Evolutionary conservation across 345 rosid species (phyloP).

Genomic region (Eucalyptus cloeziana): DNA sequence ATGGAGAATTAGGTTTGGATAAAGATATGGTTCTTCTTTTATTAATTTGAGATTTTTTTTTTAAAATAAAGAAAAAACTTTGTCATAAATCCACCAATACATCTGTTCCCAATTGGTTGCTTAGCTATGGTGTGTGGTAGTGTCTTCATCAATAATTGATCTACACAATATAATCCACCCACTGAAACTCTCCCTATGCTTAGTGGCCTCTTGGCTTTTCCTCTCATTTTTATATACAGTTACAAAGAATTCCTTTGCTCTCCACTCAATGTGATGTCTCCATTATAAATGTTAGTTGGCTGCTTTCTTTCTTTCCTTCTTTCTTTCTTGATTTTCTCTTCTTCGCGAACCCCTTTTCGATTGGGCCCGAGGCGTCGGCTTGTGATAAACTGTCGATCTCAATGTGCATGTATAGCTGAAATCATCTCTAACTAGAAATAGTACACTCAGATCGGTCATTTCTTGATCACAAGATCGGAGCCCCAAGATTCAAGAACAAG

Average conservation of each 20-base stretch:
- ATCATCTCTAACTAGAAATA: background rate
- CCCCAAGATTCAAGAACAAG: background rate
- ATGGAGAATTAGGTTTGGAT: background rate
- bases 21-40: background rate
- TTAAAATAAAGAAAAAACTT: background rate
- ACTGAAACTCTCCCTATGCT: background rate
- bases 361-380: background rate
- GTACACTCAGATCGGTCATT: background rate
- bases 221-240: background rate
- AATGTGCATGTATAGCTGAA: background rate
- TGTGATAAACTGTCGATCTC: background rate
- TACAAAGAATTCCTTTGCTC: background rate
- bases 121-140: background rate
- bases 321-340: background rate
- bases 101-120: background rate
- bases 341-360: background rate
- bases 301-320: background rate
- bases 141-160: background rate
- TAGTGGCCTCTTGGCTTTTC: background rate
- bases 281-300: background rate
- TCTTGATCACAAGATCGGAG: background rate
- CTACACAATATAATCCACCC: background rate
- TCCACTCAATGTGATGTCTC: background rate
- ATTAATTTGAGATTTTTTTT: background rate
- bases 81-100: background rate